phyloP scores from a whole-genome alignment of 352 stramenopile species.

The Pythium phragmitis region DNA sequence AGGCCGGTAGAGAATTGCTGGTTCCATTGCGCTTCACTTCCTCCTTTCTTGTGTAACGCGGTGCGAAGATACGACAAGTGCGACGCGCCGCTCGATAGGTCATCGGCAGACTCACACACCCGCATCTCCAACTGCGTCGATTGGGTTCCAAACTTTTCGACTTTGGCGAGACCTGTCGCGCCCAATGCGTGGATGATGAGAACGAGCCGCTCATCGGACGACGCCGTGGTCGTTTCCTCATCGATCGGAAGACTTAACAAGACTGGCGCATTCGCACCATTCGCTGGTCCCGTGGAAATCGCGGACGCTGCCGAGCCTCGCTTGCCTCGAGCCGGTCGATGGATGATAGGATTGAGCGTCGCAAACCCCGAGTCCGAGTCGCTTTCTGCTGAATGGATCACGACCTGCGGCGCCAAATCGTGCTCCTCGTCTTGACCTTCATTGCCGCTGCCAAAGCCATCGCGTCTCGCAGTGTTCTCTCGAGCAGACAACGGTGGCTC shows the following conservation, averaged over 20 bases:
- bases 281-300: slow-evolving; percentile 8
- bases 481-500: background rate
- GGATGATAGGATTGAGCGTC: slow-evolving; percentile 68
- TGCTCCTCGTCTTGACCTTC: slow-evolving; percentile 26
- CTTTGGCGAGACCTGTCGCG: slow-evolving; percentile 54
- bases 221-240: slow-evolving; percentile 19
- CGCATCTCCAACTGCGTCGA: slow-evolving; percentile 68
- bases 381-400: slow-evolving; percentile 74
- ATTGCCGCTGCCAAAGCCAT: background rate
- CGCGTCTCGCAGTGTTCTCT: background rate
- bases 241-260: slow-evolving; percentile 48
- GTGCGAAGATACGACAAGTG: slow-evolving; percentile 48
- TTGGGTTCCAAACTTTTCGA: slow-evolving; percentile 78
- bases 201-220: slow-evolving; percentile 25
- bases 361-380: slow-evolving; percentile 61
- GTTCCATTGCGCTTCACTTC: slow-evolving; percentile 82
- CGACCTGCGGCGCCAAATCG: slow-evolving; percentile 44
- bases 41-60: slow-evolving; percentile 74
- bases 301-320: slow-evolving; percentile 22
- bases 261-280: slow-evolving; percentile 23
- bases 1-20: slow-evolving; percentile 67
- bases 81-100: slow-evolving; percentile 14
- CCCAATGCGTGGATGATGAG: slow-evolving; percentile 63
- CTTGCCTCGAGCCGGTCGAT: slow-evolving; percentile 17
- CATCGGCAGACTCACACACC: slow-evolving; percentile 27